phyloP scores from a whole-genome alignment of 2,329 filamentous ascomycete species.

The Sphaceloma murrayae region DNA sequence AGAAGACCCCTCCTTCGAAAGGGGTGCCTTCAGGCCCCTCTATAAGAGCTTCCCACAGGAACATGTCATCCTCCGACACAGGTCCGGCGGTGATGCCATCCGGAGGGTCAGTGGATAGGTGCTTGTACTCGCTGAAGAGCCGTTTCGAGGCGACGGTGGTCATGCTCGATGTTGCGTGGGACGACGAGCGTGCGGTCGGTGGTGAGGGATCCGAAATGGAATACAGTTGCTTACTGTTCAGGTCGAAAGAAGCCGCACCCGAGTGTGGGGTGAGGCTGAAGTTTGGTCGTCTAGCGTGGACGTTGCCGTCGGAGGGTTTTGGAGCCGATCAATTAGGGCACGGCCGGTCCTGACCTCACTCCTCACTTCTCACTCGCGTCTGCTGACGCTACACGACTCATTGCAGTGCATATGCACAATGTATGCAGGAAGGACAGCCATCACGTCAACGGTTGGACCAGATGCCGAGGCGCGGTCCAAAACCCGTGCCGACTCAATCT shows the following conservation, averaged over 20 bases:
- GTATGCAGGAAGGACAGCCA: no score
- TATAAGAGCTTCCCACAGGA: conserved; percentile 93
- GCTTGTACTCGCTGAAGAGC: conserved; percentile 92
- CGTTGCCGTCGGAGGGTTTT: conserved; percentile 1
- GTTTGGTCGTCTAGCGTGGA: conserved; percentile 5
- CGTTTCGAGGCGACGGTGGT: conserved; percentile 54
- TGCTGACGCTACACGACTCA: not conserved
- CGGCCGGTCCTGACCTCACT: not conserved
- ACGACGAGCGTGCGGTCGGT: not conserved
- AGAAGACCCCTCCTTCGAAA: conserved; percentile 91
- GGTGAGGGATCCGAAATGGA: not conserved
- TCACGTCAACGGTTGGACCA: no score
- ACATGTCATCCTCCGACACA: conserved; percentile 85
- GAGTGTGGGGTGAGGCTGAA: no score
- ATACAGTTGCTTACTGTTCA: no score
- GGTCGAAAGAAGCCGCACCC: no score
- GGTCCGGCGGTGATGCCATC: conserved; percentile 95
- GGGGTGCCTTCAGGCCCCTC: conserved; percentile 92
- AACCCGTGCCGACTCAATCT: no score
- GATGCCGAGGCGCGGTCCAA: no score
- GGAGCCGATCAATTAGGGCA: conserved; percentile 4
- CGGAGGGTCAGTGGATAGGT: conserved; percentile 87
- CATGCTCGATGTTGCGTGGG: conserved; percentile 20
- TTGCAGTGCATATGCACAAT: no score
- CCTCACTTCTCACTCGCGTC: not conserved